These are phyloP conservation scores for Xylariaceae sp. DNA, from an alignment of 2,329 filamentous ascomycete genomes.

Conservation along the genomic window DNA sequence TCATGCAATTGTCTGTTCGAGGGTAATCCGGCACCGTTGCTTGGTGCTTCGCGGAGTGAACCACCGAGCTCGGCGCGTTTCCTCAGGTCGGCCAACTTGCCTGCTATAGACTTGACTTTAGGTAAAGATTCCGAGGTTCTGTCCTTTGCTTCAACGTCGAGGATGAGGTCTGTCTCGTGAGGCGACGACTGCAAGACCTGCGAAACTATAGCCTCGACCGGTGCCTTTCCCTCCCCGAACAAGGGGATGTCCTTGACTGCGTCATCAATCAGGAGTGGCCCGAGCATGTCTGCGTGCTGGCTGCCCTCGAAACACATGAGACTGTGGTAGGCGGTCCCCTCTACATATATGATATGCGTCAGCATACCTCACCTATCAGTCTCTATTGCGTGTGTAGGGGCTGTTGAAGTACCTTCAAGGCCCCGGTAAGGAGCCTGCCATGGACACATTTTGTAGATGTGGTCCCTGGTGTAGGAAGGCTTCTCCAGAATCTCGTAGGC, in stretches of 20 bases:
- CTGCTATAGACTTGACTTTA: conserved; percentile 38
- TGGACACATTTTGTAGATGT: conserved; percentile 55
- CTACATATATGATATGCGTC: conserved; percentile 36
- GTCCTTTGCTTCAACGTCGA: conserved; percentile 34
- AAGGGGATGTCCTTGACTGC: conserved; percentile 49
- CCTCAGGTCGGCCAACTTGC: conserved; percentile 45
- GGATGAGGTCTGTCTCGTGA: conserved; percentile 30
- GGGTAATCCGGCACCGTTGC: neutral
- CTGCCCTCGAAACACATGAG: conserved; percentile 55
- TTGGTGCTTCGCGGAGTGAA: conserved; percentile 5
- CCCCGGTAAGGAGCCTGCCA: conserved; percentile 57
- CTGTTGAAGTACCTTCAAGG: conserved; percentile 40
- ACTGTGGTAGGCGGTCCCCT: conserved; percentile 46
- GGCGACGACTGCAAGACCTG: conserved; percentile 34
- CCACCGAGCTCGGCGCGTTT: conserved; percentile 27
- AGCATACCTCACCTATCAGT: conserved; percentile 16
- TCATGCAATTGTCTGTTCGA: conserved; percentile 42
- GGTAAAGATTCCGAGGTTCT: conserved; percentile 39
- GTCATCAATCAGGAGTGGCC: conserved; percentile 49
- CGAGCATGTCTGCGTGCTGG: conserved; percentile 48
- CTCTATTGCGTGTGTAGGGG: conserved; percentile 1
- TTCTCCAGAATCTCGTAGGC: conserved; percentile 58
- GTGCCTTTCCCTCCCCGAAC: conserved; percentile 48
- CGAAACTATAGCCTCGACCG: conserved; percentile 39
- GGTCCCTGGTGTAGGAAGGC: conserved; percentile 52